Conservation (phyloP, 345 rosid genomes). For the Salix suchowensis region DNA sequence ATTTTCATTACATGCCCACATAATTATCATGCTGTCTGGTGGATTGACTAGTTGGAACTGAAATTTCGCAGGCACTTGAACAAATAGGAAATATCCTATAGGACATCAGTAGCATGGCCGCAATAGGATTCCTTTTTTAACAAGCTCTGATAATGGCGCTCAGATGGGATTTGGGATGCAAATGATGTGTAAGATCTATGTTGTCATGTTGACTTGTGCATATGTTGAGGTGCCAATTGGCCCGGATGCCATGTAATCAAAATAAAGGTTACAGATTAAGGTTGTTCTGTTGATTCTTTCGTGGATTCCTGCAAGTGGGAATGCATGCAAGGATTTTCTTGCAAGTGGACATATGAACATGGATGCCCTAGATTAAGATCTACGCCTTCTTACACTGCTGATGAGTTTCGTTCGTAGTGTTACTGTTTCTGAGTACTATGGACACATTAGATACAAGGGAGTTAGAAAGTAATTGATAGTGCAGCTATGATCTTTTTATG, state of each 20-base stretch:
- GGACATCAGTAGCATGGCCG: constrained; percentile 26
- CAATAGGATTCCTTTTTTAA: constrained; percentile 5
- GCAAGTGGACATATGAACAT: neutral
- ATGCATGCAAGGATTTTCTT: neutral
- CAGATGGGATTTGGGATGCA: neutral
- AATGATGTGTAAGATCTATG: neutral
- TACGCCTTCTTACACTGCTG: neutral
- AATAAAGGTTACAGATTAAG: neutral
- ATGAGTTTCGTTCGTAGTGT: neutral
- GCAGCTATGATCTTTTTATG: neutral
- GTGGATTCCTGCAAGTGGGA: neutral
- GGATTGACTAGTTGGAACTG: neutral
- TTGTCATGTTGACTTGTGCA: neutral
- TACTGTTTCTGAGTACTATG: neutral
- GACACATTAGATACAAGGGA: neutral
- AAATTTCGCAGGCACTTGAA: constrained; percentile 43
- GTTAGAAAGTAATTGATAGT: neutral
- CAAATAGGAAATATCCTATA: constrained; percentile 44
- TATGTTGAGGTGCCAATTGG: neutral
- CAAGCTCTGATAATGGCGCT: constrained; percentile 1
- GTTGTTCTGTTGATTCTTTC: neutral
- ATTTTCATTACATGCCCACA: neutral
- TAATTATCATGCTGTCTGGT: neutral
- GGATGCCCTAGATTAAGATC: neutral
- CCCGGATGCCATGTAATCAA: neutral